Percentiles rank a stretch among this genome's conserved stretches.
These are phyloP conservation scores for Cladosporium sp. DNA, from an alignment of 2,329 filamentous ascomycete species.

Conservation along the genomic window DNA sequence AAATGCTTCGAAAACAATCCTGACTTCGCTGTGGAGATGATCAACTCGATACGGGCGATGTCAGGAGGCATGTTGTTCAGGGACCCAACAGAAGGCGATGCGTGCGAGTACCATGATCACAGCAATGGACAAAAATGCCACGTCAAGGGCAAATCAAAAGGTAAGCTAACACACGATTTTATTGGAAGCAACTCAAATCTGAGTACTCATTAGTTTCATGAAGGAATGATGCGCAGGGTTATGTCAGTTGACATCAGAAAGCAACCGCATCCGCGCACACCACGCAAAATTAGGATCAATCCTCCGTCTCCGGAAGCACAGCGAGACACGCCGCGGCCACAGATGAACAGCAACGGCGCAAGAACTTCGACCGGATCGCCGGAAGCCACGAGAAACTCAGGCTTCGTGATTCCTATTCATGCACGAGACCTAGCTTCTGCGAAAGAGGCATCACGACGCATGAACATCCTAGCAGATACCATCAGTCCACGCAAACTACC, in stretches of 20 bases:
- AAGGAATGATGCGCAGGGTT: constrained; percentile 12
- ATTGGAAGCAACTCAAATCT: constrained; percentile 2
- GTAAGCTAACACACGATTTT: not conserved
- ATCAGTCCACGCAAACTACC: constrained; percentile 3
- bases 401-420: not conserved
- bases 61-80: constrained; percentile 49
- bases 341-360: not conserved
- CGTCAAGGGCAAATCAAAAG: not conserved
- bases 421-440: not conserved
- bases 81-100: constrained; percentile 46
- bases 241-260: constrained; percentile 10
- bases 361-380: constrained; percentile 3
- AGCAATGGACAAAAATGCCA: constrained; percentile 30
- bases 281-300: constrained; percentile 3
- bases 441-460: constrained; percentile 4
- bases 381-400: not conserved
- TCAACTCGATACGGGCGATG: constrained; percentile 49
- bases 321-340: not conserved
- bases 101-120: constrained; percentile 51
- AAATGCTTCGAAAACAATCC: constrained; percentile 47
- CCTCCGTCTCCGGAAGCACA: not conserved
- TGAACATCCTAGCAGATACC: not conserved
- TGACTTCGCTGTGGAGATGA: constrained; percentile 51
- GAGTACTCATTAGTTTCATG: constrained; percentile 11
- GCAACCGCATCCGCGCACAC: constrained; percentile 3